Evolutionary conservation across 169 alveolate genomes (phyloP), one percentile per base, ranked within the genome.

Genomic region (Toxoplasma gondii): DNA sequence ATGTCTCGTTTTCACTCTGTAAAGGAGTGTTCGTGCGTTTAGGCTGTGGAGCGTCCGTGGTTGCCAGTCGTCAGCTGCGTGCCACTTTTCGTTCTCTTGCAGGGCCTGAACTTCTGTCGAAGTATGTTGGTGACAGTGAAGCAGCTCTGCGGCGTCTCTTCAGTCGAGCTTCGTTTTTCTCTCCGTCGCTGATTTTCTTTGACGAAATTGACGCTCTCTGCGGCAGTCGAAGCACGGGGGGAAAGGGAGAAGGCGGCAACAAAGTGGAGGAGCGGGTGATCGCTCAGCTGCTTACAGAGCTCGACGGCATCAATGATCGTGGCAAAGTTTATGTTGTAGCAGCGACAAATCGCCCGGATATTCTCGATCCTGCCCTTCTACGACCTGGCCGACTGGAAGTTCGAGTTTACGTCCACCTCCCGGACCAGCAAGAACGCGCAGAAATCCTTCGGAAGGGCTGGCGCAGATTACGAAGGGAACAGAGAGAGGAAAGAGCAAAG

Each of bases 41-140:
- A 49, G 58, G 4, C 58, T 4, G 4, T 54, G 91, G 93, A 92
- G 96, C 34, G 92, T 94, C 69, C 91, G 92, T 4, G 58, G 58
- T 49, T 49, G 4, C 58, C 22, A 49, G 12, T 49, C 12, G 58
- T 49, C 58, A 49, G 58, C 58, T 49, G 58, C 58, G 58, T 49
- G 12, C 58, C 58, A 4, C 58, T 49, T 49, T 49, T 49, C 58
- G 58, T 49, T 49, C 12, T 49, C 45, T 31, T 41, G 0, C 49
- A 94, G 98, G 99, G 38, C 99, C 99, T 43, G 99, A 98, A 91
- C 95, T 98, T 67, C 96, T 98, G 93, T 99, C 99, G 96, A 99
- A 99, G 97, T 99, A 99, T 95, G 99, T 99, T 7, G 99, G 99
- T 17, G 99, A 99, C 96, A 98, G 99, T 87, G 99, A 99, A 94